Base-by-base conservation (phyloP, 23 red algal genomes). In the Chondrus crispus region DNA sequence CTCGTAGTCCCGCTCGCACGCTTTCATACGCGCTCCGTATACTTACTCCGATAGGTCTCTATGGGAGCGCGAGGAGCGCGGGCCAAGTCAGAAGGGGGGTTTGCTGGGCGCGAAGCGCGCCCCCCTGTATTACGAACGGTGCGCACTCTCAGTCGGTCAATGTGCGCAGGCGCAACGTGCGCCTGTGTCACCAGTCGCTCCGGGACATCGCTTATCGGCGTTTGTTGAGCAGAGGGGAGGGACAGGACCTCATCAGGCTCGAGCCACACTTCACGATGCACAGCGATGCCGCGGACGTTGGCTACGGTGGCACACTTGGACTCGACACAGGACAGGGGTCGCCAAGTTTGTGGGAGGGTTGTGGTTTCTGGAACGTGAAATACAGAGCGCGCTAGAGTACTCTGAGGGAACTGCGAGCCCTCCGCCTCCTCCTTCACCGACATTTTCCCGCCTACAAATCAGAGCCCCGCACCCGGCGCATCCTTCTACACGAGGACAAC, bases 401-500 rank as follows among this genome's bases (percentile, higher is more conserved):
- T 54, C 38, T 47, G 16, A 51, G 83, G 8, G 36, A 87, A 43
- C 30, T 87, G 24, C 46, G 45, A 26, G 83, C 85, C 14, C 46
- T 88, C 28, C 64, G 68, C 35, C 64, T 88, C 7, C 66, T 88
- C 6, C 68, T 76, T 3, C 81, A 85, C 5, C 12, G 36, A 58
- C 57, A 68, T 24, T 85, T 85, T 60, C 2, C 40, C 7, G 81
- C 3, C 2, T 68, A 68, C 57, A 38, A 66, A 20, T 85, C 81
- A 3, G 19, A 38, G 2, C 81, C 32, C 20, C 5, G 49, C 6
- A 60, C 68, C n/a, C 81, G 81, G 11, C 20, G 33, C 35, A 3
- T 85, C 19, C n/a, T 85, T 33, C 14, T 85, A 11, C 81, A 85
- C 24, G 81, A 88, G 29, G 85, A 76, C 64, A 88, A 88, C 66